Evolutionary conservation across 2,329 filamentous ascomycete species (phyloP).

Genomic region (Botrytis fabae): DNA sequence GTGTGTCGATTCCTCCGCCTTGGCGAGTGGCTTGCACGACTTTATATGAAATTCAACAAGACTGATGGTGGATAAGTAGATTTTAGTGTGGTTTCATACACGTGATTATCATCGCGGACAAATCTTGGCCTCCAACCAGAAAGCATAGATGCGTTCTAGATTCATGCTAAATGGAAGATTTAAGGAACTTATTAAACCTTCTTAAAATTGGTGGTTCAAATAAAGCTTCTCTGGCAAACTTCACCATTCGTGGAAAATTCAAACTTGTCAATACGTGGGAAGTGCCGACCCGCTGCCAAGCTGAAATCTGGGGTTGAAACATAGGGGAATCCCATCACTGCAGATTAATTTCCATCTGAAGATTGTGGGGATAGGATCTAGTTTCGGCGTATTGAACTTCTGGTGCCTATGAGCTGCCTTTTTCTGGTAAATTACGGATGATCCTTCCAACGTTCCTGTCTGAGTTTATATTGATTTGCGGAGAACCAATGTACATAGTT

Average conservation of each 20-base stretch:
- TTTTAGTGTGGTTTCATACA: neutral
- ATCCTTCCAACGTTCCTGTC: neutral
- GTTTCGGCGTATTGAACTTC: neutral
- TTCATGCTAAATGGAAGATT: slow-evolving; percentile 16
- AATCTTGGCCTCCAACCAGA: slow-evolving; percentile 17
- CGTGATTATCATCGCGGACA: slow-evolving; percentile 11
- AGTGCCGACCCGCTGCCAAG: neutral
- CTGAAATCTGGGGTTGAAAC: slow-evolving; percentile 10
- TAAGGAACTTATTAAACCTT: neutral
- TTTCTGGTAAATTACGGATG: neutral
- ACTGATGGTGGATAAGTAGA: neutral
- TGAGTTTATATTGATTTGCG: neutral
- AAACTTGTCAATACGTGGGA: neutral
- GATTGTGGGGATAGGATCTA: neutral
- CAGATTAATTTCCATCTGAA: neutral
- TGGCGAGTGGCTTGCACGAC: neutral
- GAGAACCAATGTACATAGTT: slow-evolving; percentile 1
- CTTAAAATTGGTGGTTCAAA: neutral
- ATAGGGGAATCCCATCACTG: neutral
- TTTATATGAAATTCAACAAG: neutral
- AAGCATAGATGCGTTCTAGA: neutral
- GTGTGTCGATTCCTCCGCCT: slow-evolving; percentile 1
- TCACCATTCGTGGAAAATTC: slow-evolving; percentile 5
- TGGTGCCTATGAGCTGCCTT: neutral
- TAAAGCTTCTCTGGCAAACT: neutral